Evolutionary conservation across 768 basidiomycete genomes (phyloP).

Genomic region (Auricularia sp.): DNA sequence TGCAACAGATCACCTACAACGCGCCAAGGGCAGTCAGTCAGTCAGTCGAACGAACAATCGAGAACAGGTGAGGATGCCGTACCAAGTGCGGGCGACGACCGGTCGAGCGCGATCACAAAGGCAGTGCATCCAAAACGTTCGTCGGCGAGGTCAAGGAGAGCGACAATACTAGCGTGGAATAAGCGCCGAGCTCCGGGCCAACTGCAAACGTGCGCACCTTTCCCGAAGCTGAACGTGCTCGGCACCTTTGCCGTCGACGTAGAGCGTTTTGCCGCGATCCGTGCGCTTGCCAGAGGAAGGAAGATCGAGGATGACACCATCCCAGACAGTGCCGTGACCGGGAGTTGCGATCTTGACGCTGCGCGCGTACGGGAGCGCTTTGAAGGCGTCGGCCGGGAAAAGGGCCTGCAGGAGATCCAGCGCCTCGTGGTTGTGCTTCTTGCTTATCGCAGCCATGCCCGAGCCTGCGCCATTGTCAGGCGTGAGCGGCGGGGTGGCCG

Average conservation of each 20-base stretch:
- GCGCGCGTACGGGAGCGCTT: conserved; percentile 60
- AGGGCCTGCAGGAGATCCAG: conserved; percentile 70
- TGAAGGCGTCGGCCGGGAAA: conserved; percentile 63
- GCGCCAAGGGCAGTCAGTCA: not conserved
- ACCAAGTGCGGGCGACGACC: conserved; percentile 54
- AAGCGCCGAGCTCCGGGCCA: not conserved
- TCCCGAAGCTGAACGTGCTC: conserved; percentile 71
- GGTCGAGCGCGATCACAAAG: conserved; percentile 71
- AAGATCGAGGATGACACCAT: conserved; percentile 67
- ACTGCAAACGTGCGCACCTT: conserved; percentile 40
- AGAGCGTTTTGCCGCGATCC: conserved; percentile 61
- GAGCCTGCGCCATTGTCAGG: conserved; percentile 53
- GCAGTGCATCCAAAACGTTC: conserved; percentile 70
- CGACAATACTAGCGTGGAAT: conserved; percentile 55
- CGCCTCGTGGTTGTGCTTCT: conserved; percentile 47
- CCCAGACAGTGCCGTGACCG: conserved; percentile 57
- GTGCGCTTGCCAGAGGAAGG: conserved; percentile 22
- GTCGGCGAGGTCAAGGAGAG: conserved; percentile 78
- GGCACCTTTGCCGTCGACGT: conserved; percentile 77
- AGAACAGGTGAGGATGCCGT: not conserved
- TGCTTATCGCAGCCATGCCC: conserved; percentile 29
- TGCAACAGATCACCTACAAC: conserved; percentile 54
- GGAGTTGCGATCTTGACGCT: conserved; percentile 65
- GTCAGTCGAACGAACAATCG: not conserved
- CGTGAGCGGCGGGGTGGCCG: conserved; percentile 68